Base-by-base conservation (phyloP, 495 filamentous ascomycete species). In the Neurospora sp. region DNA sequence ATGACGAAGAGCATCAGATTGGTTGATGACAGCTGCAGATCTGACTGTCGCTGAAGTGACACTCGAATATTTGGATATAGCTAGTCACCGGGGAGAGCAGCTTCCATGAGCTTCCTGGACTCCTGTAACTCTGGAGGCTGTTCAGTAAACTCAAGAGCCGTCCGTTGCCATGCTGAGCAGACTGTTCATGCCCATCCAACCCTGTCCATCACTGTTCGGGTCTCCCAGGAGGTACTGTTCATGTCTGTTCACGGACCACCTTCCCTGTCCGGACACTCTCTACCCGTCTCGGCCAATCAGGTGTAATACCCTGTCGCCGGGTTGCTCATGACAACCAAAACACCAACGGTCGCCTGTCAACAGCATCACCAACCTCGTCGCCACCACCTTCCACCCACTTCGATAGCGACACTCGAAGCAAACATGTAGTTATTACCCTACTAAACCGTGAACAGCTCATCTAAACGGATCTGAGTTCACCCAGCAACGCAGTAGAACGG, bases 281-380 rank as follows among this genome's bases (percentile, higher is more conserved):
- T 31, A 0, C 12, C 54, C 6, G 27, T 35, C 54, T 62, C 27
- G 91, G 10, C 38, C 54, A 60, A 18, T 41, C 20, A 62, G 27
- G 27, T 62, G 54, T 35, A 31, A 35, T 6, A 27, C 54, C 12
- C 6, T 62, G 14, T 62, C 54, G 11, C 54, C 27, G 54, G 12
- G 54, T 62, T 62, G 54, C 54, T 35, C 54, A 62, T 35, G 54
- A 62, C 54, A 62, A 62, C 54, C 54, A 62, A 62, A 62, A 16
- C 54, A 62, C 27, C 54, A 18, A 62, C 54, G 27, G 54, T 62
- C 14, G 54, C 27, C 20, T 27, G 11, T 54, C 11, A 5, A 0
- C 20, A 27, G 11, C 54, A 35, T 62, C 54, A 62, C 54, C 27
- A 62, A 62, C 54, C 54, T 62, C 12, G 54, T 16, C 20, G 9